Evolutionary conservation across 1,284 basidiomycete genomes (phyloP).

Genomic region (Cutaneotrichosporon arboriforme): DNA sequence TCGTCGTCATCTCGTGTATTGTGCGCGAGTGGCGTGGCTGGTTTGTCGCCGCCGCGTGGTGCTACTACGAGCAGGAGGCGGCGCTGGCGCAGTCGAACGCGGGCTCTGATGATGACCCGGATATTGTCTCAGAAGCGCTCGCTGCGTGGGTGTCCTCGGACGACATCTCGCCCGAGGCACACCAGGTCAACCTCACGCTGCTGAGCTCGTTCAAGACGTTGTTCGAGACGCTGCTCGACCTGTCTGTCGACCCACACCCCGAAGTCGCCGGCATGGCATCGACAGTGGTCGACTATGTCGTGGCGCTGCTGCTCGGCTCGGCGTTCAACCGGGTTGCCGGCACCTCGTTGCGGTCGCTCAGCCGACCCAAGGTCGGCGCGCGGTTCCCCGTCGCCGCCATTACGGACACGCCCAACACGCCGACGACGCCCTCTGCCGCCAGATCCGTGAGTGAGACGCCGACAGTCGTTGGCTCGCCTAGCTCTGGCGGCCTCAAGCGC

Average conservation of each 20-base stretch:
- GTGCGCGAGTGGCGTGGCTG: constrained; percentile 95
- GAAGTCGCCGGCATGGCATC: constrained; percentile 87
- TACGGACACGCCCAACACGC: background rate
- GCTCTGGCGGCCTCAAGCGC: constrained; percentile 58
- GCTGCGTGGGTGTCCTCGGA: constrained; percentile 63
- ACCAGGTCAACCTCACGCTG: constrained; percentile 75
- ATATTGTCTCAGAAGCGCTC: constrained; percentile 63
- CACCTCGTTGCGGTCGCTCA: constrained; percentile 55
- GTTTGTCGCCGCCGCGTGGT: constrained; percentile 92
- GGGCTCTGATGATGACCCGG: constrained; percentile 27
- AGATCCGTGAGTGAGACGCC: background rate
- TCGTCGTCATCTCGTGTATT: constrained; percentile 84
- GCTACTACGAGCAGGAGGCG: constrained; percentile 76
- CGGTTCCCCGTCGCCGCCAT: constrained; percentile 7
- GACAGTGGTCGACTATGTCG: constrained; percentile 87
- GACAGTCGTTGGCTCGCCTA: constrained; percentile 6
- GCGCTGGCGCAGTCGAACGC: constrained; percentile 51
- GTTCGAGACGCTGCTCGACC: constrained; percentile 80
- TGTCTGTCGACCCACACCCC: constrained; percentile 86
- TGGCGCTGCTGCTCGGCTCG: constrained; percentile 80
- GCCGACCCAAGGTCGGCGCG: constrained; percentile 13
- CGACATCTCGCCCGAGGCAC: constrained; percentile 53
- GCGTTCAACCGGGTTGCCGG: constrained; percentile 70
- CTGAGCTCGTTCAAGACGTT: constrained; percentile 89
- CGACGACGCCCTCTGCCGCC: background rate